These are phyloP conservation scores for Iodosphaeria phyllophila DNA, from an alignment of 2,329 filamentous ascomycete genomes.

Conservation along the genomic window DNA sequence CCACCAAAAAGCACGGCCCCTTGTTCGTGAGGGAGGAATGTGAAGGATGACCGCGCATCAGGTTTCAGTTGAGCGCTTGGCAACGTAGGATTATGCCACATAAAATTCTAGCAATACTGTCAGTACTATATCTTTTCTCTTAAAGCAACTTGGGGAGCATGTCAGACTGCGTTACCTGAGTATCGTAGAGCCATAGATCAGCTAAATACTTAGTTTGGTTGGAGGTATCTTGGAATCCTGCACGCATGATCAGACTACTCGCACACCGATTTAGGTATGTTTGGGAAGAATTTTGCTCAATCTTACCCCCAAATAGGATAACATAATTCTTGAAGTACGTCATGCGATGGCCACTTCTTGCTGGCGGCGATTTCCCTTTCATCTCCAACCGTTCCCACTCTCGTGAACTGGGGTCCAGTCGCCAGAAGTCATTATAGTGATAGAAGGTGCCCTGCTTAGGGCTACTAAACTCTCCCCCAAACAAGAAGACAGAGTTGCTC, in stretches of 20 bases:
- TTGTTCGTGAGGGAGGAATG: conserved; percentile 73
- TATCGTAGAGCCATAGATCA: conserved; percentile 94
- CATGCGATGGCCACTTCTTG: conserved; percentile 86
- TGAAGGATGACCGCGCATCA: conserved; percentile 81
- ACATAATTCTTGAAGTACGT: conserved; percentile 96
- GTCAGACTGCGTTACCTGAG: conserved; percentile 17
- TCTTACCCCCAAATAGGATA: conserved; percentile 60
- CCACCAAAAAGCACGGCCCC: conserved; percentile 86
- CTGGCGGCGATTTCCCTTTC: conserved; percentile 61
- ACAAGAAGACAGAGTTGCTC: conserved; percentile 69
- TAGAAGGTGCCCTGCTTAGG: conserved; percentile 98
- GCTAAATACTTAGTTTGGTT: conserved; percentile 86
- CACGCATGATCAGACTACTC: conserved; percentile 3
- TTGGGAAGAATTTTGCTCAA: background rate
- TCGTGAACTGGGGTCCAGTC: conserved; percentile 61
- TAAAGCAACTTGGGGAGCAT: background rate
- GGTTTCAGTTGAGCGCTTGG: conserved; percentile 71
- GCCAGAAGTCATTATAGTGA: conserved; percentile 98
- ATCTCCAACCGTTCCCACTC: conserved; percentile 86
- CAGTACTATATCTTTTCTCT: conserved; percentile 2
- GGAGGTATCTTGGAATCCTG: conserved; percentile 82
- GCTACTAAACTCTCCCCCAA: conserved; percentile 81
- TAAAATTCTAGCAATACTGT: conserved; percentile 43
- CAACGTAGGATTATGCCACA: conserved; percentile 62
- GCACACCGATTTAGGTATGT: background rate